These are phyloP conservation scores for Neurospora sp. DNA, from an alignment of 495 filamentous ascomycete genomes.

Conservation along the genomic window DNA sequence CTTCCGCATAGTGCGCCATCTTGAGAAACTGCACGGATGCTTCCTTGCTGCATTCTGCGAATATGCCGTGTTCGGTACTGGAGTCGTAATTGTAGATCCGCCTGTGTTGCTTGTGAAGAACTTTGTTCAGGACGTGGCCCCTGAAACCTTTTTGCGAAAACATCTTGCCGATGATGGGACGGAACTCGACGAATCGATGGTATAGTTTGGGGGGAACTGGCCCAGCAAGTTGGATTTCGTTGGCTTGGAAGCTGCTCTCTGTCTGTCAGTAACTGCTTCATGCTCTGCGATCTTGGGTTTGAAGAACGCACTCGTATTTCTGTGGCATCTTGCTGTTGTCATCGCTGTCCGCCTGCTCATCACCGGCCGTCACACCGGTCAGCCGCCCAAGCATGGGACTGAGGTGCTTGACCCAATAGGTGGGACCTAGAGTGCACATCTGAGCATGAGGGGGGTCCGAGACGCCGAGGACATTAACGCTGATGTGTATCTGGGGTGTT, in stretches of 20 bases:
- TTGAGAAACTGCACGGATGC: conserved; percentile 72
- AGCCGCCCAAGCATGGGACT: conserved; percentile 82
- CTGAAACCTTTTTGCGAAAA: conserved; percentile 67
- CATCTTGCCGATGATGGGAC: conserved; percentile 80
- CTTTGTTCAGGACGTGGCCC: conserved; percentile 69
- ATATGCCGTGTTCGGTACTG: conserved; percentile 54
- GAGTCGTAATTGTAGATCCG: conserved; percentile 82
- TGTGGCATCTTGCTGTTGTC: conserved; percentile 39
- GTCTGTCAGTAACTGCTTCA: conserved; percentile 1
- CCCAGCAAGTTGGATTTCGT: conserved; percentile 77
- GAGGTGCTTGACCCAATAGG: conserved; percentile 73
- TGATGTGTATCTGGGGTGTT: conserved; percentile 48
- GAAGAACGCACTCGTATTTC: conserved; percentile 57
- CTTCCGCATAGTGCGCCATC: conserved; percentile 76
- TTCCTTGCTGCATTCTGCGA: conserved; percentile 42
- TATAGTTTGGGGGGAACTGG: conserved; percentile 72
- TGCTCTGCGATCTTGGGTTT: neutral
- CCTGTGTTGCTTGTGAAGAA: conserved; percentile 80
- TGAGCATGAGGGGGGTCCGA: conserved; percentile 66
- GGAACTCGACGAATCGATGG: conserved; percentile 87
- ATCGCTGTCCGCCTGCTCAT: conserved; percentile 29
- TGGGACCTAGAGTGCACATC: conserved; percentile 67
- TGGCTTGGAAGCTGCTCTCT: conserved; percentile 70
- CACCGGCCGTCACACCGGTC: conserved; percentile 58
- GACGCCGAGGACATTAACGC: conserved; percentile 62